phyloP scores from a whole-genome alignment of 192 early-diverging fungal species.

The Backusella macrospora region DNA sequence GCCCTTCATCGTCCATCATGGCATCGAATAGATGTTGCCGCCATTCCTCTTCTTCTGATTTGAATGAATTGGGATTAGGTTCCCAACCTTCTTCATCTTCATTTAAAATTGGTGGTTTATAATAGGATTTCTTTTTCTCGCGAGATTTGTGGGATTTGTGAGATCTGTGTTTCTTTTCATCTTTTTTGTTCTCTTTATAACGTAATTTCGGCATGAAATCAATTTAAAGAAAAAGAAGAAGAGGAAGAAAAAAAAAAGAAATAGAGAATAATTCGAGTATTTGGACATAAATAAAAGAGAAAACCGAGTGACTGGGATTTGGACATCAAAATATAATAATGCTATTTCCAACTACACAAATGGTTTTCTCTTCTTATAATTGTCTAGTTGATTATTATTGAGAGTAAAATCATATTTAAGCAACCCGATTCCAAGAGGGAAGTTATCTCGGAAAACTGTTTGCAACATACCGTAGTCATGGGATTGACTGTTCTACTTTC shows the following conservation, averaged over 20 bases:
- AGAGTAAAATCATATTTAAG: no score
- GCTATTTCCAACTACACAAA: no score
- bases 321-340: no score
- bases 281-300: not conserved
- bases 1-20: constrained; percentile 39
- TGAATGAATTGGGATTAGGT: constrained; percentile 12
- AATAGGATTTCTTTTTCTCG: constrained; percentile 15
- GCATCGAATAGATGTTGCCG: constrained; percentile 37
- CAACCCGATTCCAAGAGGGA: no score
- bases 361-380: no score
- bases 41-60: constrained; percentile 32
- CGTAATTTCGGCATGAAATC: constrained; percentile 27
- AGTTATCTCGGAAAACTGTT: no score
- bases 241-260: not conserved
- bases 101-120: constrained; percentile 24
- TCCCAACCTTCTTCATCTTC: constrained; percentile 34
- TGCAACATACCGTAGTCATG: no score
- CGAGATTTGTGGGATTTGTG: not conserved
- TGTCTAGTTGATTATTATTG: no score
- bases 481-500: no score
- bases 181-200: constrained; percentile 13
- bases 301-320: no score
- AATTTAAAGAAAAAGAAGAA: no score
- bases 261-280: not conserved
- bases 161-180: not conserved